Conservation (phyloP, 2,329 filamentous ascomycete species). For the Colletotrichum neosansevieriae region DNA sequence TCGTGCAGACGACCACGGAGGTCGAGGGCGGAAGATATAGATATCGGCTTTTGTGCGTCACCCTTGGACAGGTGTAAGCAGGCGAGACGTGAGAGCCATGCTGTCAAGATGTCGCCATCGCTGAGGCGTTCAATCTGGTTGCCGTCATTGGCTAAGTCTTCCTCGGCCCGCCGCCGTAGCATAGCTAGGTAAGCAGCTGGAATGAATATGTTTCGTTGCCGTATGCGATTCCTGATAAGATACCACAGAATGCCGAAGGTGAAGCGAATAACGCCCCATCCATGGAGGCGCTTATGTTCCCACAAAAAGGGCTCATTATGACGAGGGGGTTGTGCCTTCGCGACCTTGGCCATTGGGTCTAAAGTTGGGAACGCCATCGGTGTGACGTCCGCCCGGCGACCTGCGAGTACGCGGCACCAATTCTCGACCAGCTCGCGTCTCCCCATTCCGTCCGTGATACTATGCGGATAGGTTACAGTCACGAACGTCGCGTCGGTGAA, state of each 20-base stretch:
- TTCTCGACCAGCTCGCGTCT: slow-evolving; percentile 40
- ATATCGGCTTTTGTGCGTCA: neutral
- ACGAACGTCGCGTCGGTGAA: slow-evolving; percentile 65
- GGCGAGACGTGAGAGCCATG: slow-evolving; percentile 29
- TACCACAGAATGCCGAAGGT: slow-evolving; percentile 28
- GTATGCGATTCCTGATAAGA: slow-evolving; percentile 32
- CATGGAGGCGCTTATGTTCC: slow-evolving; percentile 24
- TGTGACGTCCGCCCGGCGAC: slow-evolving; percentile 54
- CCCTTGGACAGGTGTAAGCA: slow-evolving; percentile 8
- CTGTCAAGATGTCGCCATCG: slow-evolving; percentile 32
- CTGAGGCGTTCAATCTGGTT: slow-evolving; percentile 6
- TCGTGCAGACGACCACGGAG: slow-evolving; percentile 26
- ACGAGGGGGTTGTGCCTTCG: slow-evolving; percentile 34
- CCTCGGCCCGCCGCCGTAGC: slow-evolving; percentile 22
- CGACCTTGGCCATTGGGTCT: slow-evolving; percentile 40
- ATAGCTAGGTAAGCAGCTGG: slow-evolving; percentile 33
- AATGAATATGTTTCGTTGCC: slow-evolving; percentile 40
- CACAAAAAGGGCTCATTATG: slow-evolving; percentile 50
- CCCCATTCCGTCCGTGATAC: slow-evolving; percentile 48
- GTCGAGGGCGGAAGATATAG: slow-evolving; percentile 32
- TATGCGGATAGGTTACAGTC: slow-evolving; percentile 59
- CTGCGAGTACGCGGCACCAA: slow-evolving; percentile 60
- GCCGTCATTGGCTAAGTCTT: neutral
- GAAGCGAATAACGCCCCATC: slow-evolving; percentile 22
- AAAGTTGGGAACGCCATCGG: slow-evolving; percentile 47